A percentile compares a stretch with the other conserved stretches of the same genome.
phyloP scores from a whole-genome alignment of 345 rosid genomes.

The Clarkia xantiana region DNA sequence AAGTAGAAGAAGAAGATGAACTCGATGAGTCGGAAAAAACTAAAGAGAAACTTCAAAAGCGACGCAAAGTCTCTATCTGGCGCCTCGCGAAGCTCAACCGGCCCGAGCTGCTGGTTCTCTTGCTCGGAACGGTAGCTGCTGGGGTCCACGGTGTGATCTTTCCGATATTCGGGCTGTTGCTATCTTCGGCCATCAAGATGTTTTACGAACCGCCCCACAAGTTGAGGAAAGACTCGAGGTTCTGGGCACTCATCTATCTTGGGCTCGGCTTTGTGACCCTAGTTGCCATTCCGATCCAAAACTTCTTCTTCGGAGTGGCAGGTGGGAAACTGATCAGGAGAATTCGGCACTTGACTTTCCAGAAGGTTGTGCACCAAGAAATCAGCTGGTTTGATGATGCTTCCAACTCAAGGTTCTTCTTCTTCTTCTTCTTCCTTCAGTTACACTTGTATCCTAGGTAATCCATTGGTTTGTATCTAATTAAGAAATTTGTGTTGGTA shows the following conservation, averaged over 20 bases:
- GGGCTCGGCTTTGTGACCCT: constrained; percentile 23
- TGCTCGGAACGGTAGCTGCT: constrained; percentile 52
- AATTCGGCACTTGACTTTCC: constrained; percentile 52
- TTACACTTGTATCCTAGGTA: no score
- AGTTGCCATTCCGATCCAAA: constrained; percentile 38
- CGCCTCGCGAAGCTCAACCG: constrained; percentile 57
- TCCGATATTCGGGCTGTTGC: constrained; percentile 62
- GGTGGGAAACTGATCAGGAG: constrained; percentile 68
- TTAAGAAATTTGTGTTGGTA: constrained; percentile 2
- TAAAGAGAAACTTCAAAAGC: no score
- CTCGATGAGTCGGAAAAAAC: background rate
- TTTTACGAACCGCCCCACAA: constrained; percentile 34
- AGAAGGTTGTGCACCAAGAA: constrained; percentile 68
- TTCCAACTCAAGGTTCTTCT: constrained; percentile 44
- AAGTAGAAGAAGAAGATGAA: constrained; percentile 1
- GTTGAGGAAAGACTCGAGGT: constrained; percentile 38
- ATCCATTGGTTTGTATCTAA: no score
- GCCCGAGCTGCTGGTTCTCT: constrained; percentile 47
- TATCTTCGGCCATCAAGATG: constrained; percentile 51
- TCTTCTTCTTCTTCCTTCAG: background rate
- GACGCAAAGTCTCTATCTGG: constrained; percentile 33
- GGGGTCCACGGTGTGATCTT: constrained; percentile 42
- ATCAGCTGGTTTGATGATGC: constrained; percentile 85
- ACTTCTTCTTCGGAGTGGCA: constrained; percentile 61
- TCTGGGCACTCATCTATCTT: constrained; percentile 41